phyloP scores from a whole-genome alignment of 2,329 filamentous ascomycete genomes.

The Alternaria gaisen region DNA sequence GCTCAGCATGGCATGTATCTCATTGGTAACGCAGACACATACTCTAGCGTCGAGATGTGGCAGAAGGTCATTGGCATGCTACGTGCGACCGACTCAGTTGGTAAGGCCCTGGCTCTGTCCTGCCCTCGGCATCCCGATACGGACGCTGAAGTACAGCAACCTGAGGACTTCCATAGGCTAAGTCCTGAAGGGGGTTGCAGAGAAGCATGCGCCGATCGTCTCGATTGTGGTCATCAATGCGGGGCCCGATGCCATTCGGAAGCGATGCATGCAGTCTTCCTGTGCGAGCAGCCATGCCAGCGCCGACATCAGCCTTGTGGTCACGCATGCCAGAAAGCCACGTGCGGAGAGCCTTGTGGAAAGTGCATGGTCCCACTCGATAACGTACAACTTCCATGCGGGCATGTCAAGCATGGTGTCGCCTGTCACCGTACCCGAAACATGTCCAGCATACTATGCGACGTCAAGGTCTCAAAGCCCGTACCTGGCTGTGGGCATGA shows the following conservation, averaged over 20 bases:
- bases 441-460: slow-evolving; percentile 58
- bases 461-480: slow-evolving; percentile 54
- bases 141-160: slow-evolving; percentile 30
- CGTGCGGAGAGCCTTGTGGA: slow-evolving; percentile 42
- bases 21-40: slow-evolving; percentile 72
- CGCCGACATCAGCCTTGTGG: slow-evolving; percentile 33
- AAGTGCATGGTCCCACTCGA: slow-evolving; percentile 28
- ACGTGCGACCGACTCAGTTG: slow-evolving; percentile 23
- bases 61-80: slow-evolving; percentile 65
- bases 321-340: slow-evolving; percentile 40
- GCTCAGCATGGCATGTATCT: slow-evolving; percentile 76
- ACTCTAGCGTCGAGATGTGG: slow-evolving; percentile 70
- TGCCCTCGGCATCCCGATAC: slow-evolving; percentile 43
- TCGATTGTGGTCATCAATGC: slow-evolving; percentile 44
- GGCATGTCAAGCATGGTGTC: slow-evolving; percentile 33
- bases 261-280: slow-evolving; percentile 38
- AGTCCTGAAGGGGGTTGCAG: slow-evolving; percentile 47
- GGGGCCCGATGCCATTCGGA: slow-evolving; percentile 42
- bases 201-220: slow-evolving; percentile 30
- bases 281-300: slow-evolving; percentile 38
- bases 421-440: slow-evolving; percentile 16
- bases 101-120: slow-evolving; percentile 28
- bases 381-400: slow-evolving; percentile 40
- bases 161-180: slow-evolving; percentile 39
- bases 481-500: slow-evolving; percentile 66